A percentile compares a stretch with the other conserved stretches of the same genome.
Conservation (phyloP, 2,329 filamentous ascomycete species). For the Cryoendolithus antarcticus region DNA sequence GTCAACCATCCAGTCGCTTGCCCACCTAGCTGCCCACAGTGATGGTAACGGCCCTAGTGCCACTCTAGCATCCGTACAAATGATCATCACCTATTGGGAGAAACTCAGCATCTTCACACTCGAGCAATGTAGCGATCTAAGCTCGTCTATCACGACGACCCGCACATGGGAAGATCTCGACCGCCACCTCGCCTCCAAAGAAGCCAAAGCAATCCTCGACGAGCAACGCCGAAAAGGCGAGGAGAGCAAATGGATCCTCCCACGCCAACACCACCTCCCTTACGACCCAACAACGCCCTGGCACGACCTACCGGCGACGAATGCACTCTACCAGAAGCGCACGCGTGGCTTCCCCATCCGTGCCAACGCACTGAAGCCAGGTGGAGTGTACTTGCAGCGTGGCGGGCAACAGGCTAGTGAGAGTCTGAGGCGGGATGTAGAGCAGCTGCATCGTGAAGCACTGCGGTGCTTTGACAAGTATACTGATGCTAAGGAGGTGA, state of each 20-base stretch:
- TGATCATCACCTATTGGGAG: conserved; percentile 4
- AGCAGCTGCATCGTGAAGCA: conserved; percentile 13
- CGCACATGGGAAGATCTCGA: conserved; percentile 3
- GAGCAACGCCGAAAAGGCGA: conserved; percentile 5
- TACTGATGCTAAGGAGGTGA: conserved; percentile 16
- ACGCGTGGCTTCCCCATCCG: conserved; percentile 16
- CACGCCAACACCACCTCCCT: conserved; percentile 14
- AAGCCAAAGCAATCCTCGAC: conserved; percentile 3
- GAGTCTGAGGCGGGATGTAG: conserved; percentile 12
- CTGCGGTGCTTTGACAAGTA: conserved; percentile 16
- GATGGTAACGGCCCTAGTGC: not conserved
- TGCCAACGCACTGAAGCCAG: conserved; percentile 14
- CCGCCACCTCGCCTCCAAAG: conserved; percentile 3
- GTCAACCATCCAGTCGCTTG: conserved; percentile 1
- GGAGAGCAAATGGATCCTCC: conserved; percentile 10
- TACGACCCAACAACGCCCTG: conserved; percentile 16
- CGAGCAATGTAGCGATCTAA: not conserved
- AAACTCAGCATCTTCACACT: conserved; percentile 2
- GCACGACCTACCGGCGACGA: conserved; percentile 21
- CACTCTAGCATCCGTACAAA: conserved; percentile 1
- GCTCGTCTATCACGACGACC: not conserved
- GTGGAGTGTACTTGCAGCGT: conserved; percentile 14
- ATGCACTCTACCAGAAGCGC: conserved; percentile 17
- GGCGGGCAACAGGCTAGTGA: conserved; percentile 12
- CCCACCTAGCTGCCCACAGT: conserved; percentile 5